A percentile compares a stretch with the other conserved stretches of the same genome.
Evolutionary conservation across 345 rosid species (phyloP).

Genomic region (Lumnitzera racemosa): DNA sequence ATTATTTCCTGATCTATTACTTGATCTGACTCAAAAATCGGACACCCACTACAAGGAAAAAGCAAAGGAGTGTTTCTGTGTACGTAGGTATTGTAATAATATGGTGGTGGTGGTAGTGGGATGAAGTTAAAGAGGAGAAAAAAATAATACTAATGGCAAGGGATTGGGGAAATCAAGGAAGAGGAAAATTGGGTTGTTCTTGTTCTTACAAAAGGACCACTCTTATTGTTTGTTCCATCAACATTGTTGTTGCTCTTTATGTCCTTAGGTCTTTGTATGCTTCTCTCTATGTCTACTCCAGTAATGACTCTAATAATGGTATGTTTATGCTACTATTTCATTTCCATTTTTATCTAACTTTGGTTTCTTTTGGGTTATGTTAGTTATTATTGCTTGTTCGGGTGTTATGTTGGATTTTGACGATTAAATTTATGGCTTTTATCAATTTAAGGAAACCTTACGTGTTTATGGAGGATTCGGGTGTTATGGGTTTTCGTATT

Average conservation of each 20-base stretch:
- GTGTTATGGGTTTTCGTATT: not conserved
- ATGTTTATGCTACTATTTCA: not conserved
- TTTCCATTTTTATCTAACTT: no score
- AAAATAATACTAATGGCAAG: slow-evolving; percentile 29
- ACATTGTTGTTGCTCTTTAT: slow-evolving; percentile 87
- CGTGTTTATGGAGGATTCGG: not conserved
- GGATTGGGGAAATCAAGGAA: slow-evolving; percentile 40
- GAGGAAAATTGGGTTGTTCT: slow-evolving; percentile 39
- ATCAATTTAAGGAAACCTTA: not conserved
- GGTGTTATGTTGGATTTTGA: no score
- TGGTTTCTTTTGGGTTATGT: no score
- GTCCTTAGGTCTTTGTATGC: slow-evolving; percentile 80
- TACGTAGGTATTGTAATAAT: no score
- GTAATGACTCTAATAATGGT: slow-evolving; percentile 31
- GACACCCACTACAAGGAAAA: no score
- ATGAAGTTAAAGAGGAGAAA: slow-evolving; percentile 27
- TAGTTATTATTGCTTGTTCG: no score
- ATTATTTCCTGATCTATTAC: no score
- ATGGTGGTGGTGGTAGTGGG: slow-evolving; percentile 29
- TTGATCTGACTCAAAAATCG: no score
- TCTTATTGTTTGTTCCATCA: slow-evolving; percentile 69
- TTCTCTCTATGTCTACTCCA: slow-evolving; percentile 65
- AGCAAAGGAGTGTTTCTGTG: no score
- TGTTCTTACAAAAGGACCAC: slow-evolving; percentile 70
- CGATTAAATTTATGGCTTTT: not conserved